A percentile compares a stretch with the other conserved stretches of the same genome.
These are phyloP conservation scores for Vararia minispora DNA, from an alignment of 768 basidiomycete genomes.

Conservation along the genomic window DNA sequence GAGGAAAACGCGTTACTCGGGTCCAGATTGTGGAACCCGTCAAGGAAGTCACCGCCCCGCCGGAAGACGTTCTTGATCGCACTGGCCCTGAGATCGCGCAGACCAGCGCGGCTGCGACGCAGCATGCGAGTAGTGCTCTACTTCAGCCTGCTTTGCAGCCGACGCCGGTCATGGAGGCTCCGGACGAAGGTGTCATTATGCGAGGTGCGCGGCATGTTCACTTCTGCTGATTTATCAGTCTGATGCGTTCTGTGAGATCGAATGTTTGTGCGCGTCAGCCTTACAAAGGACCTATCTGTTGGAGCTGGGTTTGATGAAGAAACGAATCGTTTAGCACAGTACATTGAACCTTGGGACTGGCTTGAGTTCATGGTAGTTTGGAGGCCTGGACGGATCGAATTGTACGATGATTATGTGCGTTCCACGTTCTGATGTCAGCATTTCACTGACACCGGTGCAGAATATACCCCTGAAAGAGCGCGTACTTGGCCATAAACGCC, in stretches of 20 bases:
- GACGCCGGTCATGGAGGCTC: background rate
- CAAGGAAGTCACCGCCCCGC: conserved; percentile 47
- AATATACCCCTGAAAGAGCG: conserved; percentile 57
- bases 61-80: conserved; percentile 56
- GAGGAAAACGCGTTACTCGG: too few relatives aligned
- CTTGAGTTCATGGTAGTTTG: conserved; percentile 82
- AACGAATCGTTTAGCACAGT: conserved; percentile 49
- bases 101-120: conserved; percentile 55
- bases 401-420: conserved; percentile 79
- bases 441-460: conserved; percentile 23
- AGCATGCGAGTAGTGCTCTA: too few relatives aligned
- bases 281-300: conserved; percentile 43
- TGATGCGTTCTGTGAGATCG: conserved; percentile 52
- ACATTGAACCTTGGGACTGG: conserved; percentile 56
- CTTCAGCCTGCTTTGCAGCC: too few relatives aligned
- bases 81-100: conserved; percentile 41
- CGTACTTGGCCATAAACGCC: conserved; percentile 59
- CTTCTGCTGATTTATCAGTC: conserved; percentile 12
- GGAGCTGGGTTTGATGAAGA: conserved; percentile 51
- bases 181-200: conserved; percentile 48
- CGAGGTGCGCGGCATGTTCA: conserved; percentile 42
- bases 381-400: conserved; percentile 64
- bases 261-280: conserved; percentile 74
- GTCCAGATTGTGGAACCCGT: too few relatives aligned
- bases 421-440: background rate